A percentile compares a stretch with the other conserved stretches of the same genome.
Conservation (phyloP, 371 early-diverging fungal species). For the Syncephalastrum racemosum region DNA sequence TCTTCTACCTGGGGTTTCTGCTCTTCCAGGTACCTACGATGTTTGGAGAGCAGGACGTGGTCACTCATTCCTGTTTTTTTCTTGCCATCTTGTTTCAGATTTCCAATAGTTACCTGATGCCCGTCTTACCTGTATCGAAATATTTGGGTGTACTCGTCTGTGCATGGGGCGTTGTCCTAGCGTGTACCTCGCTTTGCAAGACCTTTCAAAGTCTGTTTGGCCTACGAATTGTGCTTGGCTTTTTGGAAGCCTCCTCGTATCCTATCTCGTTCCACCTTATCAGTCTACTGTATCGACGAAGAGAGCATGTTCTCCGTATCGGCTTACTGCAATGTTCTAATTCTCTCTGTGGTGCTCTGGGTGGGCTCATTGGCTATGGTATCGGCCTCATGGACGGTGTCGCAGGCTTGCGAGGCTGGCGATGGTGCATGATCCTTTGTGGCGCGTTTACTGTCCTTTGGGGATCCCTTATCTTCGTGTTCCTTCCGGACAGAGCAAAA, state of each 20-base stretch:
- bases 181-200: constrained; percentile 8
- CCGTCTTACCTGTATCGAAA: constrained; percentile 16
- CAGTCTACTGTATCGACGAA: constrained; percentile 17
- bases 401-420: constrained; percentile 40
- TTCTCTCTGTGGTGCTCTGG: constrained; percentile 43
- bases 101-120: constrained; percentile 27
- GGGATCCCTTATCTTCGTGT: constrained; percentile 6
- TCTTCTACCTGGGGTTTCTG: constrained; percentile 24
- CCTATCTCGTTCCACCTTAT: constrained; percentile 15
- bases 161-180: constrained; percentile 19
- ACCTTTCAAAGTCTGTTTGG: constrained; percentile 15
- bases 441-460: not conserved
- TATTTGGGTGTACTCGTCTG: constrained; percentile 18
- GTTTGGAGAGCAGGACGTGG: not conserved
- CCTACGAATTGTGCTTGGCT: constrained; percentile 18
- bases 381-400: constrained; percentile 36
- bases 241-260: constrained; percentile 21
- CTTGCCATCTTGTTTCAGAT: constrained; percentile 9
- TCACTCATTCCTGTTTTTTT: not conserved
- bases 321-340: constrained; percentile 20
- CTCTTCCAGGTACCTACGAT: constrained; percentile 11
- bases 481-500: constrained; percentile 7
- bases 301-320: constrained; percentile 13
- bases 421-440: constrained; percentile 24
- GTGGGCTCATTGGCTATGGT: constrained; percentile 54